Evolutionary conservation across 805 yeast genomes (phyloP).

Genomic region (Zygosaccharomyces kombuchaensis): DNA sequence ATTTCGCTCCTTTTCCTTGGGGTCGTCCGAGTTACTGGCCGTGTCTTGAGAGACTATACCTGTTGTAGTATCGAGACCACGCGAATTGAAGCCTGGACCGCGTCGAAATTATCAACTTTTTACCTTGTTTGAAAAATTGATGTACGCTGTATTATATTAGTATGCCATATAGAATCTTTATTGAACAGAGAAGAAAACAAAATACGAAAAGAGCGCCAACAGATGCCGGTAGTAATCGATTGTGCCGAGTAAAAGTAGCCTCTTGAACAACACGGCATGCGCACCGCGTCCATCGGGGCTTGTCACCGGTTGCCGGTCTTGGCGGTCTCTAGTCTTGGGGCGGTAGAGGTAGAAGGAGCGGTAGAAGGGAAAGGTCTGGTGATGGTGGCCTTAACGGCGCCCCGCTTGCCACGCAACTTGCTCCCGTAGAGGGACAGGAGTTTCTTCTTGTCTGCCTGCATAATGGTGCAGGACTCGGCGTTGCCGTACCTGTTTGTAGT

Average conservation of each 20-base stretch:
- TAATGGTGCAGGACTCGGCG: constrained; percentile 26
- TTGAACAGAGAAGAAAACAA: neutral
- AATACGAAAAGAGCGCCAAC: neutral
- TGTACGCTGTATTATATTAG: neutral
- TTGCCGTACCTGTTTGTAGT: constrained; percentile 36
- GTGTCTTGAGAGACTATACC: neutral
- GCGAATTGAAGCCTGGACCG: neutral
- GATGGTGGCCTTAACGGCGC: neutral
- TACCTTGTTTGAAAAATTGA: neutral
- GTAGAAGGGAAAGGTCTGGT: neutral
- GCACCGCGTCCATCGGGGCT: neutral
- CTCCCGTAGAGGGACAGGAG: constrained; percentile 19
- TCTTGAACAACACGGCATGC: too few species aligned
- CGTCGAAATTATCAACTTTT: neutral
- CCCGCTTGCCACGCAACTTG: neutral
- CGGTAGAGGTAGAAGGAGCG: neutral
- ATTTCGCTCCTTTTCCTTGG: neutral
- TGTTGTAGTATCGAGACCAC: neutral
- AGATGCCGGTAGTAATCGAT: too few species aligned
- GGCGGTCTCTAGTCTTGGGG: neutral
- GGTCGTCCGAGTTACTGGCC: neutral
- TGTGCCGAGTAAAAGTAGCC: too few species aligned
- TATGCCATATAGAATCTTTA: neutral
- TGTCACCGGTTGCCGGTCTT: neutral
- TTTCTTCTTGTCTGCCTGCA: constrained; percentile 24